Conservation (phyloP, 176 grass and related monocot species). For the Pontederia paniculata region DNA sequence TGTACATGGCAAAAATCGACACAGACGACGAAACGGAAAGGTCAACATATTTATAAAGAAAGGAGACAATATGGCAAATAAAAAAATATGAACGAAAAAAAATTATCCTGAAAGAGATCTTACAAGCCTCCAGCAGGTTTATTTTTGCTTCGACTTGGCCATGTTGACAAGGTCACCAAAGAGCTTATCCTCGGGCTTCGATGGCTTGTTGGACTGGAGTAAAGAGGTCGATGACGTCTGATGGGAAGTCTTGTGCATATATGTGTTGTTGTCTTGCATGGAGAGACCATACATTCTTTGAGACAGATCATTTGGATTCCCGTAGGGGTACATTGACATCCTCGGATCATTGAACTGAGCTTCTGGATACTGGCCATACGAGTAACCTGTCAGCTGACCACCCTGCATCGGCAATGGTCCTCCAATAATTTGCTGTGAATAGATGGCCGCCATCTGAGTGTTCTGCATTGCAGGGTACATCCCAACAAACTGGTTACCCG, state of each 20-base stretch:
- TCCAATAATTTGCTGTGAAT: conserved; percentile 25
- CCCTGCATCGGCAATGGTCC: conserved; percentile 47
- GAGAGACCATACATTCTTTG: conserved; percentile 57
- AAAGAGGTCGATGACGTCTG: conserved; percentile 22
- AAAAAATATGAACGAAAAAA: no score
- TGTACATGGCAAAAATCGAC: no score
- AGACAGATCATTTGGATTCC: conserved; percentile 54
- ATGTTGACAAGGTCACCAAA: conserved; percentile 89
- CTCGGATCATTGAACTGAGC: conserved; percentile 33
- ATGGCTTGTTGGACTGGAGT: conserved; percentile 35
- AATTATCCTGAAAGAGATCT: neutral
- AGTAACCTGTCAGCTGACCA: conserved; percentile 37
- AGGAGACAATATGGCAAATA: no score
- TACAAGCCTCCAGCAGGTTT: conserved; percentile 38
- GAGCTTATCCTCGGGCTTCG: conserved; percentile 53
- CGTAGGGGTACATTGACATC: conserved; percentile 33
- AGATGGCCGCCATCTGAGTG: conserved; percentile 33
- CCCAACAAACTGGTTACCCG: conserved; percentile 7
- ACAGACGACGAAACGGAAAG: no score
- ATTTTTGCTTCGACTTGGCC: conserved; percentile 66
- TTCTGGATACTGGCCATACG: conserved; percentile 33
- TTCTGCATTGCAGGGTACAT: conserved; percentile 25
- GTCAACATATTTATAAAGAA: no score
- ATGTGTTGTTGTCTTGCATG: conserved; percentile 31
- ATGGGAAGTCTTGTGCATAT: conserved; percentile 13